A percentile compares a stretch with the other conserved stretches of the same genome.
These are phyloP conservation scores for Naegleria gruberi DNA, from an alignment of 208 protist species.

Conservation along the genomic window DNA sequence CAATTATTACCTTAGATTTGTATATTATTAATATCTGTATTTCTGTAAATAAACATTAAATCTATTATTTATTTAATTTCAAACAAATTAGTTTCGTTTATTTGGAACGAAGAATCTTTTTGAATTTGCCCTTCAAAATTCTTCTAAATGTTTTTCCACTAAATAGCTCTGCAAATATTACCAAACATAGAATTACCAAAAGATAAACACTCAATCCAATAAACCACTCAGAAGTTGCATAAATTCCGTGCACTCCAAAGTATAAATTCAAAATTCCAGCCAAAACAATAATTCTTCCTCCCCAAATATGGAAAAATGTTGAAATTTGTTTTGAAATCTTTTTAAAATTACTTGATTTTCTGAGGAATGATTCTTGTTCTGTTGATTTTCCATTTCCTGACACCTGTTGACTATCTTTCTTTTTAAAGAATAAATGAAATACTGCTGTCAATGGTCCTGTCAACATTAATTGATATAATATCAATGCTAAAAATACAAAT, in stretches of 20 bases:
- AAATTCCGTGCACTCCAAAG: neutral
- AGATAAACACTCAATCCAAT: neutral
- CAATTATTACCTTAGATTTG: no score
- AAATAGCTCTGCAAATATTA: neutral
- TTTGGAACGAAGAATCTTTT: neutral
- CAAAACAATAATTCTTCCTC: neutral
- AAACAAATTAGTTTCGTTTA: no score
- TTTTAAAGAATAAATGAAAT: neutral
- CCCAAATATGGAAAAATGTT: neutral
- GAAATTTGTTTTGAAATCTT: neutral
- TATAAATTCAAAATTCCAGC: neutral
- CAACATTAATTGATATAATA: neutral
- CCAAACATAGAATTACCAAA: neutral
- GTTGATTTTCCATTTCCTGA: neutral
- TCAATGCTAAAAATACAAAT: neutral
- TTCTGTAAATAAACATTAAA: no score
- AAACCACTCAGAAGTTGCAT: neutral
- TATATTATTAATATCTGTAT: no score
- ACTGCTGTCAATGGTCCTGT: neutral
- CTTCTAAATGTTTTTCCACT: neutral
- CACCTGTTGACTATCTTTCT: neutral
- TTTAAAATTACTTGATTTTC: neutral
- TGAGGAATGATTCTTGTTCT: neutral
- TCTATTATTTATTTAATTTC: no score
- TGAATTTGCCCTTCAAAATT: neutral